Percentiles rank a stretch among this genome's conserved stretches.
phyloP scores from a whole-genome alignment of 305 asterid species.

The Rubia peregrina region DNA sequence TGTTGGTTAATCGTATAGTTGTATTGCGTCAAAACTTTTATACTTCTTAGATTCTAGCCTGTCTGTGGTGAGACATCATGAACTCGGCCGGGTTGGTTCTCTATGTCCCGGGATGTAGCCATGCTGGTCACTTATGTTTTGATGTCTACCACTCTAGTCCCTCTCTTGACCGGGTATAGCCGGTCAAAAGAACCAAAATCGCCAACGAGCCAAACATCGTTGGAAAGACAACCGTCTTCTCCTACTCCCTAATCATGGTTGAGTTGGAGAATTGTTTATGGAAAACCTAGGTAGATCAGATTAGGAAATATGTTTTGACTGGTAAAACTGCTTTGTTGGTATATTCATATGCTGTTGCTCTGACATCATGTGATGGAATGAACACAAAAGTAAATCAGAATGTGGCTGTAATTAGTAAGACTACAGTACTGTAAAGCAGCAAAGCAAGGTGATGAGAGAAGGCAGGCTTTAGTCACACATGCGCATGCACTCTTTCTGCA shows the following conservation, averaged over 20 bases:
- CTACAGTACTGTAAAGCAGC: constrained; percentile 1
- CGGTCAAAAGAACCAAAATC: not conserved
- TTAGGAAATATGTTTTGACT: not conserved
- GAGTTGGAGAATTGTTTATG: not conserved
- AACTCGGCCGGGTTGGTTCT: too few species aligned
- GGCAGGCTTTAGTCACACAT: not conserved
- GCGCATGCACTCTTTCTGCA: constrained; percentile 18
- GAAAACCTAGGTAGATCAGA: not conserved
- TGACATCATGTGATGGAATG: constrained; percentile 8
- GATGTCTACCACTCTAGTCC: not conserved
- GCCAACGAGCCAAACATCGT: not conserved
- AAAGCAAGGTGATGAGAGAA: not conserved
- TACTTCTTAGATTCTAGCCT: too few species aligned
- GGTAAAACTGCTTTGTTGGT: not conserved
- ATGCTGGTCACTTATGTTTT: too few species aligned
- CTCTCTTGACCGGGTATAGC: not conserved
- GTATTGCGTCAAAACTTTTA: not conserved
- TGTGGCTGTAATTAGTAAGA: constrained; percentile 8
- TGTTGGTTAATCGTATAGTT: not conserved
- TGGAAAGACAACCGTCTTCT: not conserved
- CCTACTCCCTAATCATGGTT: not conserved
- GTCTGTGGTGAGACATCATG: too few species aligned
- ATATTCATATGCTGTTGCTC: not conserved
- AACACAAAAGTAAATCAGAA: not conserved
- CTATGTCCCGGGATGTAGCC: too few species aligned